These are phyloP conservation scores for Chaetomium sp. DNA, from an alignment of 2,329 filamentous ascomycete species.

Conservation along the genomic window DNA sequence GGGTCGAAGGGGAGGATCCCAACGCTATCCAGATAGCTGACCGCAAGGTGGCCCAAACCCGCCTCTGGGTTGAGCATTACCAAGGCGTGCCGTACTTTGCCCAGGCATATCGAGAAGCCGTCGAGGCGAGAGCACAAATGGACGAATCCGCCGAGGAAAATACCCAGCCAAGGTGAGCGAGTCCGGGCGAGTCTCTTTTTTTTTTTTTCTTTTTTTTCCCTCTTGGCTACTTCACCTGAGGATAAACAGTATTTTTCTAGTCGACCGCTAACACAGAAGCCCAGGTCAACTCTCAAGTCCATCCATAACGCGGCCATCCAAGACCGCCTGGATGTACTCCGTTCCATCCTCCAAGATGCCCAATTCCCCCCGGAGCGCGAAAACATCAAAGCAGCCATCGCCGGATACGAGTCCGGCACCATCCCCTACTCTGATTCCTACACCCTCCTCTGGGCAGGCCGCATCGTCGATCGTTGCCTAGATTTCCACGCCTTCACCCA, in stretches of 20 bases:
- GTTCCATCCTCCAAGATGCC: constrained; percentile 27
- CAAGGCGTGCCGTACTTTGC: constrained; percentile 13
- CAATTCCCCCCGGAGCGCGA: constrained; percentile 31
- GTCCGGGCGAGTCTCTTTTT: neutral
- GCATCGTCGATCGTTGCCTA: constrained; percentile 35
- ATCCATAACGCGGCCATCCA: constrained; percentile 27
- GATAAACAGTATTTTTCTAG: neutral
- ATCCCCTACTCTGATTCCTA: constrained; percentile 36
- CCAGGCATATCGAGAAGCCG: constrained; percentile 18
- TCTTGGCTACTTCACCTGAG: neutral
- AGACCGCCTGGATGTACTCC: constrained; percentile 29
- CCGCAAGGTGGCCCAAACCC: constrained; percentile 32
- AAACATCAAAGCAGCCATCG: constrained; percentile 38
- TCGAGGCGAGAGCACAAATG: constrained; percentile 21
- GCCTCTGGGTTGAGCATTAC: constrained; percentile 16
- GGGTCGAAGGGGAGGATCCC: constrained; percentile 29
- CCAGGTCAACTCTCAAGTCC: constrained; percentile 22
- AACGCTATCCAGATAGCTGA: constrained; percentile 33
- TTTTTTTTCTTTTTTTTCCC: neutral
- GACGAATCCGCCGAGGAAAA: constrained; percentile 28
- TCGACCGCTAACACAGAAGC: neutral
- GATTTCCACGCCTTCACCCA: constrained; percentile 33
- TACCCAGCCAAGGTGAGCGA: constrained; percentile 18
- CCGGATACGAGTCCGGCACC: constrained; percentile 34
- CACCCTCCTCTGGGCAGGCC: constrained; percentile 38